A percentile compares a stretch with the other conserved stretches of the same genome.
Evolutionary conservation across 805 yeast species (phyloP).

Genomic region (Candida broadrunensis): DNA sequence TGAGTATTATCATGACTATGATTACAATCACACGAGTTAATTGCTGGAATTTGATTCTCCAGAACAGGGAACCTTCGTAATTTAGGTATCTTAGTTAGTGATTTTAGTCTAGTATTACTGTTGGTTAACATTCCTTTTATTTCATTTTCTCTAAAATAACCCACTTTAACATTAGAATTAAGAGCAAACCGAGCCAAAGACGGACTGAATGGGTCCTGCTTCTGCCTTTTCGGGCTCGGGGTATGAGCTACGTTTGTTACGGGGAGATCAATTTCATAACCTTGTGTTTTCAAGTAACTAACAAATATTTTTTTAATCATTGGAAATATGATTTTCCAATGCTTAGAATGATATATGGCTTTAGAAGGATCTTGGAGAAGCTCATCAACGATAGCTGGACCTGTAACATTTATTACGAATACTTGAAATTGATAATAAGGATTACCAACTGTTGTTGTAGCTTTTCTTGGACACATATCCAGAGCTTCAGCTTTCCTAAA

Average conservation of each 20-base stretch:
- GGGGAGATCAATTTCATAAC: not conserved
- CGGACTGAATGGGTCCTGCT: not conserved
- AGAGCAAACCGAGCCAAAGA: slow-evolving; percentile 2
- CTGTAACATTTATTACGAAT: slow-evolving; percentile 29
- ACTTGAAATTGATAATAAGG: slow-evolving; percentile 37
- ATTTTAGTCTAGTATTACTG: not conserved
- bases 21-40: not conserved
- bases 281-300: slow-evolving; percentile 4
- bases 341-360: slow-evolving; percentile 1
- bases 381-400: slow-evolving; percentile 28
- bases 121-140: not conserved
- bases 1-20: not conserved
- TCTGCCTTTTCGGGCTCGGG: not conserved
- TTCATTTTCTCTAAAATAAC: slow-evolving; percentile 3
- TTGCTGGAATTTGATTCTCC: not conserved
- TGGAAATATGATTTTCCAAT: slow-evolving; percentile 1
- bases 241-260: not conserved
- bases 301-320: slow-evolving; percentile 4
- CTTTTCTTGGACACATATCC: slow-evolving; percentile 12
- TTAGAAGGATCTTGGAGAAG: slow-evolving; percentile 29
- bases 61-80: not conserved
- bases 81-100: not conserved
- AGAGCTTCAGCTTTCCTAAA: slow-evolving; percentile 13
- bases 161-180: slow-evolving; percentile 3
- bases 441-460: slow-evolving; percentile 12